Conservation (phyloP, 2,329 filamentous ascomycete genomes). For the Grosmannia huntii region DNA sequence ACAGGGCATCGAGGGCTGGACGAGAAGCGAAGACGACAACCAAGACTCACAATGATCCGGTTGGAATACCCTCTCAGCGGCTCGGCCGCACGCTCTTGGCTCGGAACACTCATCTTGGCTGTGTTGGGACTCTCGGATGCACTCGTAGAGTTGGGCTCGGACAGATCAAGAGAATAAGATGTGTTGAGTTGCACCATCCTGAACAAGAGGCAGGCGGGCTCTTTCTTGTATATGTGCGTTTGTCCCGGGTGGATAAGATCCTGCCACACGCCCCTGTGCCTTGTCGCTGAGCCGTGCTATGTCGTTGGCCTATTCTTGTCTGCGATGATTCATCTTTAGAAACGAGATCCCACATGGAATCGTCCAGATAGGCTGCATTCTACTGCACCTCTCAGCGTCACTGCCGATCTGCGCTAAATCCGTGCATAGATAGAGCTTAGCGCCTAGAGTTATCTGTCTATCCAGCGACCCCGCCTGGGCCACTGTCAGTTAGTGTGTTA, state of each 20-base stretch:
- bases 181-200: constrained; percentile 1
- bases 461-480: too few relatives aligned
- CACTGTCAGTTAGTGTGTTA: too few relatives aligned
- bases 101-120: background rate
- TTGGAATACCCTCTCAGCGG: background rate
- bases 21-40: background rate
- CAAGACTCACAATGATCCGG: constrained; percentile 1
- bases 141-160: background rate
- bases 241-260: background rate
- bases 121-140: background rate
- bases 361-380: too few relatives aligned
- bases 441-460: too few relatives aligned
- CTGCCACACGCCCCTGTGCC: background rate
- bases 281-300: background rate
- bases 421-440: background rate
- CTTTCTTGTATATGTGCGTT: background rate
- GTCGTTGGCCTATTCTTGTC: background rate
- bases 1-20: too few relatives aligned
- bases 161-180: background rate
- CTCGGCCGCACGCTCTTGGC: background rate
- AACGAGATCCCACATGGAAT: too few relatives aligned
- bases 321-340: background rate
- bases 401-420: background rate
- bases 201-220: background rate
- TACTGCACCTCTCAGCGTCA: too few relatives aligned